Evolutionary conservation across 371 early-diverging fungal genomes (phyloP).

Genomic region (Racocetra persica): DNA sequence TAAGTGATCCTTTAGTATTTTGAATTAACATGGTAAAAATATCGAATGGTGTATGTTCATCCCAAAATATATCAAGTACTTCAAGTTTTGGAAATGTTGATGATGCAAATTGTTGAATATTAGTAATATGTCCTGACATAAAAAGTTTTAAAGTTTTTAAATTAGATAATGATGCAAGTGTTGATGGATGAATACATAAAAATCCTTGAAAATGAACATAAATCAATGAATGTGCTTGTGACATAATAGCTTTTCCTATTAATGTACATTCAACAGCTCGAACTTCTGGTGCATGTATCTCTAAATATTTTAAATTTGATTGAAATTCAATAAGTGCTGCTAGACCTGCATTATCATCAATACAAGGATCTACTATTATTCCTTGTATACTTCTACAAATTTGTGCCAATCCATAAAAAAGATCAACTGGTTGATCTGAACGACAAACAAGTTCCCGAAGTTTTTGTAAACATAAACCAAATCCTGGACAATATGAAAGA

Average conservation of each 20-base stretch:
- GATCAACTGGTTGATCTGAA: not conserved
- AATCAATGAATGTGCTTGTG: not conserved
- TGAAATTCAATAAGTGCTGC: slow-evolving; percentile 3
- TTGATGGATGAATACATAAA: not conserved
- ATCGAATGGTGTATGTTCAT: slow-evolving; percentile 9
- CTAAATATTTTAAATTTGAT: slow-evolving; percentile 14
- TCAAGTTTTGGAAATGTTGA: slow-evolving; percentile 16
- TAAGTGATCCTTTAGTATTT: not conserved
- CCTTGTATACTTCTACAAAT: slow-evolving; percentile 2
- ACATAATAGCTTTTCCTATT: not conserved
- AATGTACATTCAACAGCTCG: too few relatives aligned
- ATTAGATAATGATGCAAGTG: not conserved
- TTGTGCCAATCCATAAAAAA: slow-evolving; percentile 3
- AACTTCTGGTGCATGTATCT: not conserved
- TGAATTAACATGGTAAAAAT: not conserved
- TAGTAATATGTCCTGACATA: not conserved
- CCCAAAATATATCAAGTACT: slow-evolving; percentile 24
- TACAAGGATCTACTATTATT: not conserved
- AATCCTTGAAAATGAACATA: not conserved
- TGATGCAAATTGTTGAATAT: slow-evolving; percentile 5
- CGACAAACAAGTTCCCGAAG: not conserved
- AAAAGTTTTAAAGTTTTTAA: slow-evolving; percentile 21
- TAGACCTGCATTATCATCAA: slow-evolving; percentile 12
- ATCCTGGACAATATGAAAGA: slow-evolving; percentile 7
- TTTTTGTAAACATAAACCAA: not conserved